A percentile compares a stretch with the other conserved stretches of the same genome.
Evolutionary conservation across 2,329 filamentous ascomycete species (phyloP).

Genomic region (Bipolaris zeicola): DNA sequence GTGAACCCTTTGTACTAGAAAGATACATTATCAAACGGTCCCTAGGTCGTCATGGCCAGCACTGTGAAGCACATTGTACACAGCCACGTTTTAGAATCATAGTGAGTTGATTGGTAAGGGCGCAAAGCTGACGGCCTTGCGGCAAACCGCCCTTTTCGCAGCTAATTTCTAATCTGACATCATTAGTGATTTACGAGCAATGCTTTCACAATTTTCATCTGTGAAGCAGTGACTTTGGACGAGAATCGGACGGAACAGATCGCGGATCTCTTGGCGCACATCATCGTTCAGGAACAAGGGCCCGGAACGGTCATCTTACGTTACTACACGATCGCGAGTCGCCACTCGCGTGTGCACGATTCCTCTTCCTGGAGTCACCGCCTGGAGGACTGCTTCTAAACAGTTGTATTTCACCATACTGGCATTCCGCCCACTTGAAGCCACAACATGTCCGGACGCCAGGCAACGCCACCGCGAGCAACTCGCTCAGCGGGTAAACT

Average conservation of each 20-base stretch:
- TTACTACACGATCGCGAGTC: conserved; percentile 12
- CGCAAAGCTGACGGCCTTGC: conserved; percentile 18
- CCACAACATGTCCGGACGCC: conserved; percentile 47
- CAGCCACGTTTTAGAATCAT: conserved; percentile 46
- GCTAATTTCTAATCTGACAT: neutral
- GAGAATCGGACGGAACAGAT: conserved; percentile 19
- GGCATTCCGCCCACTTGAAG: neutral
- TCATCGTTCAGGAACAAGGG: conserved; percentile 37
- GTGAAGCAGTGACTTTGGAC: conserved; percentile 14
- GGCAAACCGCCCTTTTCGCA: conserved; percentile 27
- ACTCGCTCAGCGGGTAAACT: conserved; percentile 48
- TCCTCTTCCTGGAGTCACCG: neutral
- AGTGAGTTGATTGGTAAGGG: conserved; percentile 43
- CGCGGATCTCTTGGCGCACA: conserved; percentile 38
- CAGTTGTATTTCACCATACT: neutral
- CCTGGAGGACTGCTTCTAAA: neutral
- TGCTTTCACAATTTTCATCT: conserved; percentile 5
- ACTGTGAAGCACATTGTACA: conserved; percentile 13
- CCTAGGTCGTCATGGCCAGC: conserved; percentile 10
- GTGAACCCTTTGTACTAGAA: neutral
- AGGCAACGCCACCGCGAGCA: conserved; percentile 56
- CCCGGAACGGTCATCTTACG: conserved; percentile 18
- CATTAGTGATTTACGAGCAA: neutral
- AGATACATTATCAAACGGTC: neutral
- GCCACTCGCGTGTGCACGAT: conserved; percentile 17